phyloP scores from a whole-genome alignment of 352 stramenopile species.

The Globisporangium canariense region DNA sequence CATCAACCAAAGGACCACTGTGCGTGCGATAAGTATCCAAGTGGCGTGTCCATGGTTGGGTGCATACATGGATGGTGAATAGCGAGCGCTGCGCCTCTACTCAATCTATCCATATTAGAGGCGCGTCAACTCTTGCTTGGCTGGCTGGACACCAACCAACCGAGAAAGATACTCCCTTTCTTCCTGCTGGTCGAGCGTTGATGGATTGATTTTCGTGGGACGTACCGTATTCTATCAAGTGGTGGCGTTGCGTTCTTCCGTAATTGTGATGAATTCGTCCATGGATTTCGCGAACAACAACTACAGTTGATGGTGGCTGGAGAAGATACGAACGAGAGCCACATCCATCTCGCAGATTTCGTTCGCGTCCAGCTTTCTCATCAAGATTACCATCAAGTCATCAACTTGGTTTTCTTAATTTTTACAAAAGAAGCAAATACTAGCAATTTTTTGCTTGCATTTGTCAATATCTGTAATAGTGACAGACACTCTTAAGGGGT shows the following conservation, averaged over 20 bases:
- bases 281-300: not conserved
- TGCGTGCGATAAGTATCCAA: not conserved
- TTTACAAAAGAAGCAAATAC: too few species aligned
- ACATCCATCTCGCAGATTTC: constrained; percentile 4
- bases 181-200: not conserved
- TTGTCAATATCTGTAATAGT: too few species aligned
- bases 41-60: not conserved
- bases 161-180: not conserved
- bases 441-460: too few species aligned
- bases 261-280: not conserved
- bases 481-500: too few species aligned
- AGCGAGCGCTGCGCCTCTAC: not conserved
- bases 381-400: not conserved
- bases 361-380: not conserved
- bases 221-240: not conserved
- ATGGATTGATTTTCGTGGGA: not conserved
- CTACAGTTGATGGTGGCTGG: too few species aligned
- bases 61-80: not conserved
- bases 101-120: not conserved
- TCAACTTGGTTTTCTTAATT: too few species aligned
- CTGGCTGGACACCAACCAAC: not conserved
- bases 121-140: not conserved
- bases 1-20: not conserved
- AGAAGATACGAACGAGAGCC: not conserved
- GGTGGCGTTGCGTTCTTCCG: constrained; percentile 5